Percentiles rank a stretch among this genome's conserved stretches.
Evolutionary conservation across 2,329 filamentous ascomycete species (phyloP).

Genomic region (Curvularia sp.): DNA sequence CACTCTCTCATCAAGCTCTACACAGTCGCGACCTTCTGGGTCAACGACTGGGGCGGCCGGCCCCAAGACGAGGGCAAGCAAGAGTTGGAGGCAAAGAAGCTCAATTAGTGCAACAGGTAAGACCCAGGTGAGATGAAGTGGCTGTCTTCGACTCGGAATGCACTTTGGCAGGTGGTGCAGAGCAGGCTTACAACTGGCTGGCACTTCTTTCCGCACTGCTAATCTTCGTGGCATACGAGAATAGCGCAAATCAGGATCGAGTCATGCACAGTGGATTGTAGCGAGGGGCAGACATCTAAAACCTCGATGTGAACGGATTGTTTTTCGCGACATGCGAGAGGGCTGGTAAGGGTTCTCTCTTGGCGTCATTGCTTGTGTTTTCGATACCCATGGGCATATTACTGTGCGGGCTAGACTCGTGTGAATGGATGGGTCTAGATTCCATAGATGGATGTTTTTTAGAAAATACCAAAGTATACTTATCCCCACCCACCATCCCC

Average conservation of each 20-base stretch:
- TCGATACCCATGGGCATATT: conserved; percentile 1
- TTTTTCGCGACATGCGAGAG: not conserved
- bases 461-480: not conserved
- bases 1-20: conserved; percentile 31
- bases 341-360: not conserved
- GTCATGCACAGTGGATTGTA: not conserved
- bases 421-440: not conserved
- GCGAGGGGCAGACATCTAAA: not conserved
- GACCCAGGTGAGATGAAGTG: not conserved
- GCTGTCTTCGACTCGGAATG: not conserved
- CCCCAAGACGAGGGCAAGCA: conserved; percentile 5
- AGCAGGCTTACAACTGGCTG: not conserved
- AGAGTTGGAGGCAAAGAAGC: not conserved
- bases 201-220: not conserved
- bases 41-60: conserved; percentile 28
- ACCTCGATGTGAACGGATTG: not conserved
- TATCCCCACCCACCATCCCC: not conserved
- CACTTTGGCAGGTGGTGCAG: not conserved
- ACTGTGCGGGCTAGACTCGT: not conserved
- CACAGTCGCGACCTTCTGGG: conserved; percentile 25
- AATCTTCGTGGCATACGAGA: not conserved
- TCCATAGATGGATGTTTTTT: not conserved
- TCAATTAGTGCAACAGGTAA: not conserved
- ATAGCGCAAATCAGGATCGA: not conserved
- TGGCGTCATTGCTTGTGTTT: conserved; percentile 5